Evolutionary conservation across 2,329 filamentous ascomycete species (phyloP), one percentile per base, ranked within the genome.

Genomic region (Chaetomium sp.): DNA sequence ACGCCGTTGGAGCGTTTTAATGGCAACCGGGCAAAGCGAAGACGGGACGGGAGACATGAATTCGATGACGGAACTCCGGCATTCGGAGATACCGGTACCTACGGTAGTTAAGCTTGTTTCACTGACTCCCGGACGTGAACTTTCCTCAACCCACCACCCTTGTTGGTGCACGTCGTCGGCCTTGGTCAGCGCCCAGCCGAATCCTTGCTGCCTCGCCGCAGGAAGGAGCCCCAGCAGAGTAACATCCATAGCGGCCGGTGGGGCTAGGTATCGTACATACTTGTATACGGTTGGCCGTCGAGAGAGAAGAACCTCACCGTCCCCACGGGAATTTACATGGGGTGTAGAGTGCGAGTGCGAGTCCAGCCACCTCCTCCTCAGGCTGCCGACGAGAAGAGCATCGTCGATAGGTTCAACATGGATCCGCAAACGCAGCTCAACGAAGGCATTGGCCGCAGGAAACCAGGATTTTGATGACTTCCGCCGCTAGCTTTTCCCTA

Each of bases 251-350:
- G 16, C 27, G 16, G 38, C 16, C 38, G 16, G 38, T 42, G 38
- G 38, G 38, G 5, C 16, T 19, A 12, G 38, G 38, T 16, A 42
- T 19, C 38, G 16, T 42, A 4, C 5, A n/a, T n/a, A n/a, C n/a
- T n/a, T n/a, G n/a, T n/a, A n/a, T n/a, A n/a, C 38, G 38, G 38
- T 42, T 42, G 38, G 38, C 38, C 16, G 16, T n/a, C 38, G 38
- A 42, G 19, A 42, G 50, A n/a, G 50, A n/a, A 53, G 25, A 31
- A 31, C 16, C 49, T 51, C 50, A 53, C 50, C 50, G 50, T 27
- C 16, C 16, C 19, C 50, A 10, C 1, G 19, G 12, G 7, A 3
- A 23, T 47, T 47, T 23, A 42, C 38, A 19, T 42, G 45, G 21
- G 45, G 9, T 23, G 45, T 47, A n/a, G 8, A 4, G n/a, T 9